Percentiles rank a stretch among this genome's conserved stretches.
Conservation (phyloP, 2,329 filamentous ascomycete species). For the Cercospora sp. region DNA sequence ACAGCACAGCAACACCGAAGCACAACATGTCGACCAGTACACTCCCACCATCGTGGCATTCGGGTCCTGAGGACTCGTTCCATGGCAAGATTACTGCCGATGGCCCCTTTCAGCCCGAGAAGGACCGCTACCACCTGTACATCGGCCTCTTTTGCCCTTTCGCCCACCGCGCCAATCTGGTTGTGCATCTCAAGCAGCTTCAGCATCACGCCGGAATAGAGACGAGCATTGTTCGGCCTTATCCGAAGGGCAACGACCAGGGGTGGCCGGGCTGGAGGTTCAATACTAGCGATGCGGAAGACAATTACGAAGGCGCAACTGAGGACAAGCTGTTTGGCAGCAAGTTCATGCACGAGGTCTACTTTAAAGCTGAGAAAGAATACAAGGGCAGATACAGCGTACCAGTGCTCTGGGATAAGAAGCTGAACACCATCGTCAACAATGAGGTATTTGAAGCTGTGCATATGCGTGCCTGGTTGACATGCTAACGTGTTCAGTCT, state of each 20-base stretch:
- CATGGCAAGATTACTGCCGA: constrained; percentile 52
- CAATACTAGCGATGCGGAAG: constrained; percentile 41
- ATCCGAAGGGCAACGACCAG: constrained; percentile 64
- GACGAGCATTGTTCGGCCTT: constrained; percentile 62
- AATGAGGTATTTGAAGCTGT: constrained; percentile 49
- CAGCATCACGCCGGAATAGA: constrained; percentile 51
- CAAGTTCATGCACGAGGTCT: constrained; percentile 61
- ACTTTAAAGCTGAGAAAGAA: constrained; percentile 60
- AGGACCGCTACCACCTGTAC: constrained; percentile 57
- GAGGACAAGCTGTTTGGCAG: constrained; percentile 60
- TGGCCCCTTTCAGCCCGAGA: constrained; percentile 53
- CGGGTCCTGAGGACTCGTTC: constrained; percentile 48
- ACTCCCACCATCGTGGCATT: constrained; percentile 29
- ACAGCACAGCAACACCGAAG: not conserved
- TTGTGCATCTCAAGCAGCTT: constrained; percentile 60
- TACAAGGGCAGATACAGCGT: constrained; percentile 64
- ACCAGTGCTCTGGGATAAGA: constrained; percentile 63
- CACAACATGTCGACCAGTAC: not conserved
- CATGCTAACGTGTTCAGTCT: constrained; percentile 35
- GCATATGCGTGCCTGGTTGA: not conserved
- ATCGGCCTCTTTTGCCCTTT: constrained; percentile 66
- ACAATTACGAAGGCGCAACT: constrained; percentile 55
- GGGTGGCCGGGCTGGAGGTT: constrained; percentile 67
- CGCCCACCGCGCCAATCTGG: constrained; percentile 60
- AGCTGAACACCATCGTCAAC: constrained; percentile 57